Base-by-base conservation (phyloP, 331 rosid species). In the Quercus lobata region DNA sequence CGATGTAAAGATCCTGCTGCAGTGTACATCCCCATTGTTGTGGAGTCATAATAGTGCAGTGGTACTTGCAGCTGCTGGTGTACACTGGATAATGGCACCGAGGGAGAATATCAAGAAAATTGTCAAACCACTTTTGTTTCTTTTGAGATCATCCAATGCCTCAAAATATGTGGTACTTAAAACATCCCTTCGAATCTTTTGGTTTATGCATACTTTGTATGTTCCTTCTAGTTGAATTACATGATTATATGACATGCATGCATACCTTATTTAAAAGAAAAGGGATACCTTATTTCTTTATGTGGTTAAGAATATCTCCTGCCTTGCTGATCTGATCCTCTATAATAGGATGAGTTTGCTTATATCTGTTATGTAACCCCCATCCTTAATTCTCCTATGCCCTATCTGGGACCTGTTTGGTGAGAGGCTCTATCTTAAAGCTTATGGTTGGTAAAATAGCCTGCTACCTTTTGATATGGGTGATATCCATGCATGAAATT, bases 41-140 rank as follows among this genome's bases (percentile, higher is more conserved):
- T 93, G 99, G 99, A 90, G 97, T 81, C 85, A 96, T 83, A 96
- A 93, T 76, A 91, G 99, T 77, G 99, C 99, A 75, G 99, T 91
- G 79, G 97, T 92, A 79, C 94, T 96, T 85, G 98, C 94, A 76
- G 94, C 98, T 84, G 94, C 97, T 41, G 87, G 97, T 73, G 92
- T 93, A 25, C 98, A 93, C 87, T 96, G 99, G 99, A 89, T 93
- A 83, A 88, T 96, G 97, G 96, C 97, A 3, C 87, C 98, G 32
- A 84, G 32, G 84, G 89, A 88, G 80, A 81, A 88, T 79, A 80
- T 92, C 70, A 86, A 80, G 62, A 85, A 75, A 84, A 93, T 93
- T 85, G 89, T 90, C 78, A 96, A 96, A 83, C 99, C 99, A 17
- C 86, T 96, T 27, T 79, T 96, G 84, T 96, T 96, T 77, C 71